Evolutionary conservation across 345 rosid species (phyloP), one percentile per base, ranked within the genome.

Genomic region (Moricandia arvensis): DNA sequence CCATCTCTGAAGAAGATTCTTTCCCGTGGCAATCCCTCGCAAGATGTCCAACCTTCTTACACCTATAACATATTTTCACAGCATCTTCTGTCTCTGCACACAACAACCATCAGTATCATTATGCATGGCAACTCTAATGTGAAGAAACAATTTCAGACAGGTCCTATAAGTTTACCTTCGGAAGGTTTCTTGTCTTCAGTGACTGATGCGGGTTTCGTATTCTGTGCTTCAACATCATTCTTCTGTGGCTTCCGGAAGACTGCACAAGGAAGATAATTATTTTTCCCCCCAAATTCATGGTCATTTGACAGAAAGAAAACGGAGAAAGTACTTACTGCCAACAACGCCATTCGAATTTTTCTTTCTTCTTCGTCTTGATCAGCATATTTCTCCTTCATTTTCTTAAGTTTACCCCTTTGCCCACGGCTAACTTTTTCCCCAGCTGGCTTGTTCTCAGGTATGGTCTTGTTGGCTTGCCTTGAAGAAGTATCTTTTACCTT

Each of bases 361-460:
- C 94, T 86, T 81, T 89, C 97, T 85, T 96, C 98, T 84, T 96
- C 99, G 43, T 96, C 99, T 82, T 96, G 99, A 82, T 91, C 82
- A 24, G 91, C 96, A 79, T 93, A 96, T 81, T 93, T 96, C 85
- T 92, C 98, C 89, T 96, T 93, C 85, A 93, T 96, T 86, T 93
- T 95, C 87, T 92, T 95, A 51, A 89, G 90, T 78, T 92, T 95
- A 38, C 96, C 84, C 77, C 70, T 89, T 84, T 90, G 96, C 71
- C 99, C 97, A 77, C 99, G 98, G 75, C 81, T 86, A 64, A 87
- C 24, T 82, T 90, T 95, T 66, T 86, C 94, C 70, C 80, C 83
- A 18, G 81, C 87, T 47, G 84, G 85, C 75, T 85, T 92, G 73
- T 61, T 80, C 35, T 65, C 82, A 63, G 85, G 83, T 47, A 34